Conservation (phyloP, 1,139 yeast species). For the Suhomyces coccinellae region DNA sequence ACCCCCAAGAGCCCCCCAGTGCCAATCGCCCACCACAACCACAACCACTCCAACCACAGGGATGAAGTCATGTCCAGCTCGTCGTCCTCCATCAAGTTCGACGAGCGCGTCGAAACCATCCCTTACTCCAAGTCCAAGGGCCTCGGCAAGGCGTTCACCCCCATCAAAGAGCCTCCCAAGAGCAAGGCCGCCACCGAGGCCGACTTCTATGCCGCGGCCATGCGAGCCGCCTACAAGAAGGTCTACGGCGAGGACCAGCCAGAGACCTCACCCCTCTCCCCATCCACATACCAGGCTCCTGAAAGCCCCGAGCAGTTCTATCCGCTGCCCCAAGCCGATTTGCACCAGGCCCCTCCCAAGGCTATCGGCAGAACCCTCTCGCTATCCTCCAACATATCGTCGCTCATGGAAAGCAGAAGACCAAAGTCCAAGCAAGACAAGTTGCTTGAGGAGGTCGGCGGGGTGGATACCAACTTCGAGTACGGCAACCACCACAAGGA, state of each 20-base stretch:
- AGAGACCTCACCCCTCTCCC: background rate
- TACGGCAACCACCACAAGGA: slow-evolving; percentile 44
- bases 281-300: background rate
- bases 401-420: slow-evolving; percentile 4
- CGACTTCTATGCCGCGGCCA: slow-evolving; percentile 37
- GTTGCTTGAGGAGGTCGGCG: slow-evolving; percentile 19
- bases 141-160: slow-evolving; percentile 7
- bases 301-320: background rate
- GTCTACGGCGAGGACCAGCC: slow-evolving; percentile 34
- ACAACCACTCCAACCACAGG: background rate
- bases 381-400: slow-evolving; percentile 9
- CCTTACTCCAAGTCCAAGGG: slow-evolving; percentile 17
- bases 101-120: slow-evolving; percentile 43
- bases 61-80: slow-evolving; percentile 12
- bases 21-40: background rate
- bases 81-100: slow-evolving; percentile 40
- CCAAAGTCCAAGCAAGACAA: slow-evolving; percentile 2
- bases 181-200: slow-evolving; percentile 11
- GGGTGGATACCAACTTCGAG: slow-evolving; percentile 31
- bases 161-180: slow-evolving; percentile 7
- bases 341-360: slow-evolving; percentile 2
- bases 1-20: slow-evolving; percentile 8
- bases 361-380: slow-evolving; percentile 9
- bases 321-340: slow-evolving; percentile 6
- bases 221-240: slow-evolving; percentile 42